These are phyloP conservation scores for Detonula confervacea DNA, from an alignment of 352 stramenopile species.

Conservation along the genomic window DNA sequence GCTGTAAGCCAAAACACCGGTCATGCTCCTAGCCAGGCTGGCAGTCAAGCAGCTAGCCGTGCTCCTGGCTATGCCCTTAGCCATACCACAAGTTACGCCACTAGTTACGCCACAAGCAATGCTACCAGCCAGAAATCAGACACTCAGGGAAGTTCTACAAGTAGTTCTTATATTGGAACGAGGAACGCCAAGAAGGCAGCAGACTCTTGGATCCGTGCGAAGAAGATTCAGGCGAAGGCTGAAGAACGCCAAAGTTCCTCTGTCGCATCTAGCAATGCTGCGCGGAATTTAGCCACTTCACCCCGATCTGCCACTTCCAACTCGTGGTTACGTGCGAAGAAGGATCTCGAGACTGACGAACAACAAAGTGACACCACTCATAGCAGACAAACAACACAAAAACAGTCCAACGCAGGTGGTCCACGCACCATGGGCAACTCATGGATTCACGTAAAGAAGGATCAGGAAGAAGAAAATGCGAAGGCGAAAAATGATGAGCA, in stretches of 20 bases:
- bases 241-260: neutral
- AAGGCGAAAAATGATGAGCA: neutral
- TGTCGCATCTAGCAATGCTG: no score
- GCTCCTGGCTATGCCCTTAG: no score
- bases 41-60: no score
- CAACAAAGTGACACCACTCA: neutral
- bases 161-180: slow-evolving; percentile 8
- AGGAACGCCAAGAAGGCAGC: slow-evolving; percentile 32
- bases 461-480: neutral
- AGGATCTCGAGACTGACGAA: slow-evolving; percentile 7
- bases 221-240: neutral
- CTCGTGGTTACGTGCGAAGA: slow-evolving; percentile 27
- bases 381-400: neutral
- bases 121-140: slow-evolving; percentile 12
- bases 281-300: no score
- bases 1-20: no score
- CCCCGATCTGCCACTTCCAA: slow-evolving; percentile 1
- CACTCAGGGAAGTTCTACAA: neutral
- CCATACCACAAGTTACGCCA: neutral
- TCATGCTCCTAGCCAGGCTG: no score
- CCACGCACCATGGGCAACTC: neutral
- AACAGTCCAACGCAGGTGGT: neutral
- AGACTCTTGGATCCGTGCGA: slow-evolving; percentile 29
- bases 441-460: neutral
- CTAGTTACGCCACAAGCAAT: neutral